Conservation (phyloP, 2,329 filamentous ascomycete genomes). For the Chaetomiaceae sp. region DNA sequence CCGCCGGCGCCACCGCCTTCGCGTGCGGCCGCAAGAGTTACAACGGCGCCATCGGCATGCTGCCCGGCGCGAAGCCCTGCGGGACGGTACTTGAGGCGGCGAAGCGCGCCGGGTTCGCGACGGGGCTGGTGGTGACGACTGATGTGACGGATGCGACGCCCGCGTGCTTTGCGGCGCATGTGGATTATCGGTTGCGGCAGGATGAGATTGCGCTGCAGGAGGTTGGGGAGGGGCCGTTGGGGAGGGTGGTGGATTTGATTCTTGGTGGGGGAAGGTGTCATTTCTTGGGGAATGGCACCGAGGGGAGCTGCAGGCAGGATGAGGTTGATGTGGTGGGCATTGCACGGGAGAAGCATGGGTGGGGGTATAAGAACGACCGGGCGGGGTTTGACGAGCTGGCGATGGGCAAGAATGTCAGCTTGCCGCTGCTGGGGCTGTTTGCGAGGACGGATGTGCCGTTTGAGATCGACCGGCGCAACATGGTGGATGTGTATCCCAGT, state of each 20-base stretch:
- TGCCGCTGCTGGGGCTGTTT: slow-evolving; percentile 83
- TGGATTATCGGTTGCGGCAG: slow-evolving; percentile 70
- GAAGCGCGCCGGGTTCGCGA: slow-evolving; percentile 84
- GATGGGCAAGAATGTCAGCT: slow-evolving; percentile 58
- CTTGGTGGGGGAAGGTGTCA: slow-evolving; percentile 89
- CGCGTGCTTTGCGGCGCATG: slow-evolving; percentile 89
- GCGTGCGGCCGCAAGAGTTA: slow-evolving; percentile 91
- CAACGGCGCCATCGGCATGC: slow-evolving; percentile 88
- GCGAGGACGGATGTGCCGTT: slow-evolving; percentile 80
- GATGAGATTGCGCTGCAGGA: slow-evolving; percentile 91
- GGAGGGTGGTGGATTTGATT: slow-evolving; percentile 84
- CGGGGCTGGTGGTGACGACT: slow-evolving; percentile 90
- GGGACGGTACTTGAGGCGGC: slow-evolving; percentile 91
- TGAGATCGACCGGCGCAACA: slow-evolving; percentile 79
- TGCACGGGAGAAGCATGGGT: slow-evolving; percentile 69
- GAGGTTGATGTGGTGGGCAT: slow-evolving; percentile 66
- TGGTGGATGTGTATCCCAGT: slow-evolving; percentile 76
- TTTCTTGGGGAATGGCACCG: slow-evolving; percentile 76
- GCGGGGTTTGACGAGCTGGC: slow-evolving; percentile 69
- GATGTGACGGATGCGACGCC: slow-evolving; percentile 93
- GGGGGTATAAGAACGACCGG: slow-evolving; percentile 69
- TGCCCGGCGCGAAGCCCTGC: slow-evolving; percentile 79
- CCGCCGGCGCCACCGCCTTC: slow-evolving; percentile 95
- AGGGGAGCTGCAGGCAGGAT: slow-evolving; percentile 77
- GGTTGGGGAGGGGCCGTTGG: slow-evolving; percentile 79